phyloP scores from a whole-genome alignment of 352 stramenopile genomes.

The Globisporangium acanthophoron region DNA sequence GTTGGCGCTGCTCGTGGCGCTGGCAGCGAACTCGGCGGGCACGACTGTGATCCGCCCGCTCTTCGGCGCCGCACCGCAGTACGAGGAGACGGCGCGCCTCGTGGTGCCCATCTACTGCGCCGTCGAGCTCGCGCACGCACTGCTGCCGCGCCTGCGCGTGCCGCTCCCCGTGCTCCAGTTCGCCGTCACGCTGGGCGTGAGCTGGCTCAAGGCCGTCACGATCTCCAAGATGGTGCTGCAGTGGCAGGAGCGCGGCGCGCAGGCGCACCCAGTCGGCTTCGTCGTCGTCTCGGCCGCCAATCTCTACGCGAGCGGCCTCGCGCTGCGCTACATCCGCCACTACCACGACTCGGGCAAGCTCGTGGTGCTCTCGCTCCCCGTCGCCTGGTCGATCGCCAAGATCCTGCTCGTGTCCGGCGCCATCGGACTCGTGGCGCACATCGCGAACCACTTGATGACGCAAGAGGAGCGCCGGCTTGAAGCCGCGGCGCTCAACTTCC shows the following conservation, averaged over 20 bases:
- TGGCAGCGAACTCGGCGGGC: conserved; percentile 58
- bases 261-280: conserved; percentile 54
- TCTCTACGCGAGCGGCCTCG: conserved; percentile 58
- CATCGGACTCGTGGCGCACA: conserved; percentile 48
- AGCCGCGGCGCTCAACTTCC: conserved; percentile 48
- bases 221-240: conserved; percentile 60
- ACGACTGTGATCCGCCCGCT: conserved; percentile 58
- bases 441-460: conserved; percentile 52
- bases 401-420: conserved; percentile 30
- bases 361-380: conserved; percentile 25
- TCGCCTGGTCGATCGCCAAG: conserved; percentile 40
- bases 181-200: conserved; percentile 49
- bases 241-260: conserved; percentile 34
- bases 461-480: conserved; percentile 45
- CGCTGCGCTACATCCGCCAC: conserved; percentile 50
- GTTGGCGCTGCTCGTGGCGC: conserved; percentile 43
- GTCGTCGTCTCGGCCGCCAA: conserved; percentile 59
- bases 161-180: conserved; percentile 40
- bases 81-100: conserved; percentile 51
- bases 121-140: conserved; percentile 33
- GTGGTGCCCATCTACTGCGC: conserved; percentile 55
- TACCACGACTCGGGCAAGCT: conserved; percentile 34
- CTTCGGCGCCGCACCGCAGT: conserved; percentile 45
- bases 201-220: conserved; percentile 71
- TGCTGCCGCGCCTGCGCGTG: conserved; percentile 30